Evolutionary conservation across 257 asterid species (phyloP), one percentile per base, ranked within the genome.

Genomic region (Eucommia ulmoides): DNA sequence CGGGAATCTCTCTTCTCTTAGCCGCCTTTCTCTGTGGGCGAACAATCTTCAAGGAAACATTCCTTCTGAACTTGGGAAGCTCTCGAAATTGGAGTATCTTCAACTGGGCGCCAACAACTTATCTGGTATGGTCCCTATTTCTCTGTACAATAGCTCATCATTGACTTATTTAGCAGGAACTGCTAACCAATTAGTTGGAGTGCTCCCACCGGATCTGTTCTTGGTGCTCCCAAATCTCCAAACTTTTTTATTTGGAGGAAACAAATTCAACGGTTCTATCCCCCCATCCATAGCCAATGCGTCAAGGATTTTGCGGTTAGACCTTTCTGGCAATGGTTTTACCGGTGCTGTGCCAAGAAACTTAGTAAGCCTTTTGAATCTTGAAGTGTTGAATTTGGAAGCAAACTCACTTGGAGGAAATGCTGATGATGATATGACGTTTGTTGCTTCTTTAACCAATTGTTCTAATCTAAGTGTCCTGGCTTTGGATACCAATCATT

Each of bases 1-100:
- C 16, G 53, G 53, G 11, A 33, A 26, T 7, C 53, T 56, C n/a
- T 42, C 48, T 42, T 15, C 48, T 16, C n/a, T 42, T 16, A 42
- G 9, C 6, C 1, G 20, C 20, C 19, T 42, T 18, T 42, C 48
- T 18, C 48, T 42, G 3, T 19, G 20, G 19, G 48, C 10, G n/a
- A 42, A 42, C 19, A 42, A 42, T 42, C 15, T 42, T 3, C 20
- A 42, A 21, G 48, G 48, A 42, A 42, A 0, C 20, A 42, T 42
- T 42, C 48, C 48, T 42, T 19, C 2, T 3, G 20, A 19, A 2
- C 48, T 42, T 15, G 48, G 48, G 9, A 10, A 21, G 48, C 19
- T 42, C 8, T 16, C 7, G 8, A 33, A 21, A 3, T 2, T 56
- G 45, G n/a, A 8, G 7, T 19, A 11, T 20, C 3, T 56, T 17